Evolutionary conservation across 2,329 filamentous ascomycete species (phyloP).

Genomic region (Aspergillus sp.): DNA sequence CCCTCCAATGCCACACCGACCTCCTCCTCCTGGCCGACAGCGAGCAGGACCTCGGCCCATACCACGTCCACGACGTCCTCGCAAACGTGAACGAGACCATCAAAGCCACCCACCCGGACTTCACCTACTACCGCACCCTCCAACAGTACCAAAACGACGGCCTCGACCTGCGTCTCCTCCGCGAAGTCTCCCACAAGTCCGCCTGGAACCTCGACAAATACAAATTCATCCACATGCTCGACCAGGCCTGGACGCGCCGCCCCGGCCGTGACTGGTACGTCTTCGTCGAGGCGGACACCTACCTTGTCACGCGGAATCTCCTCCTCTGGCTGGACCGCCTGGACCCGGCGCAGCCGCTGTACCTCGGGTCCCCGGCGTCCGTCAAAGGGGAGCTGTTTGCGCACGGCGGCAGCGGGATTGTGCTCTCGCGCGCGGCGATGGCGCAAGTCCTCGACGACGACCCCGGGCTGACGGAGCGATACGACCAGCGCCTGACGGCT

Average conservation of each 20-base stretch:
- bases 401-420: constrained; percentile 56
- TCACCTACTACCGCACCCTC: constrained; percentile 46
- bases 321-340: constrained; percentile 49
- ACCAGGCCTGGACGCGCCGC: constrained; percentile 52
- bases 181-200: constrained; percentile 30
- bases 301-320: constrained; percentile 55
- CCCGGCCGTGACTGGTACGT: constrained; percentile 60
- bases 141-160: constrained; percentile 47
- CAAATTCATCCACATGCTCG: constrained; percentile 61
- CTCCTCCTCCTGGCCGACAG: constrained; percentile 48
- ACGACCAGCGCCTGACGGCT: constrained; percentile 42
- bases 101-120: constrained; percentile 48
- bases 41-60: constrained; percentile 30
- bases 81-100: constrained; percentile 40
- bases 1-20: constrained; percentile 50
- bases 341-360: constrained; percentile 45
- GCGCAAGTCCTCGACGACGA: constrained; percentile 45
- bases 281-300: constrained; percentile 60
- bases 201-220: constrained; percentile 61
- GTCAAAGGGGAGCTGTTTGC: constrained; percentile 48
- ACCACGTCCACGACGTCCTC: constrained; percentile 32
- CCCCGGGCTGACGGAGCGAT: constrained; percentile 47
- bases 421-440: constrained; percentile 54
- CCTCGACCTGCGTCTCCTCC: constrained; percentile 44
- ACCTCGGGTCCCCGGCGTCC: constrained; percentile 52